Conservation (phyloP, 2,329 filamentous ascomycete species). For the Arachnomyces sp. region DNA sequence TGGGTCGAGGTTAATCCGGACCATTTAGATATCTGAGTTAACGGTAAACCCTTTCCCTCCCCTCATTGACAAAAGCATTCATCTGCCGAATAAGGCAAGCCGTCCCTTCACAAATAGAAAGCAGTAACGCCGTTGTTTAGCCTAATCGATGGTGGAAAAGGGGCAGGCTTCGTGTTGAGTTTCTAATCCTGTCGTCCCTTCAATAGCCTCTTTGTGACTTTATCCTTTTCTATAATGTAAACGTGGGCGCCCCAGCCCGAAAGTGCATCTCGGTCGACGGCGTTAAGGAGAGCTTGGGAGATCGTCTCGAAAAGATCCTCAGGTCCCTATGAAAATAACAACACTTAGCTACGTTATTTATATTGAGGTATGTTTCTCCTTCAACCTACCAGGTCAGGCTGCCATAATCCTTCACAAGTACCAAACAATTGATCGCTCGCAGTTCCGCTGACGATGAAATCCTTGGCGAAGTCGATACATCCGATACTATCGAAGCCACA, state of each 20-base stretch:
- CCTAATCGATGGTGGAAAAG: too few relatives aligned
- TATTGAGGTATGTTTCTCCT: too few relatives aligned
- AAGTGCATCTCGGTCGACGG: conserved; percentile 90
- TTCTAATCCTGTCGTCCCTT: conserved; percentile 90
- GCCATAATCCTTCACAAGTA: conserved; percentile 97
- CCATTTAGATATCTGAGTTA: too few relatives aligned
- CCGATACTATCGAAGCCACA: conserved; percentile 99
- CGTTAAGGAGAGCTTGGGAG: conserved; percentile 89
- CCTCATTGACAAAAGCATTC: too few relatives aligned
- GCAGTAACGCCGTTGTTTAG: too few relatives aligned
- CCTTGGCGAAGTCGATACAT: conserved; percentile 98
- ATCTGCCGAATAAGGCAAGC: too few relatives aligned
- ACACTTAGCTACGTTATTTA: neutral
- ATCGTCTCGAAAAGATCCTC: conserved; percentile 98
- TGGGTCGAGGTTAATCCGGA: too few relatives aligned
- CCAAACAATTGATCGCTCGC: conserved; percentile 97
- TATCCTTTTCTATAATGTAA: conserved; percentile 99
- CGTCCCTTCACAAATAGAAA: too few relatives aligned
- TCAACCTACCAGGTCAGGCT: conserved; percentile 77
- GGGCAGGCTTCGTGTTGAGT: too few relatives aligned
- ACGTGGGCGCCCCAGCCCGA: conserved; percentile 98
- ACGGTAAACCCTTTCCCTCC: too few relatives aligned
- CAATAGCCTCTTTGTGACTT: conserved; percentile 96
- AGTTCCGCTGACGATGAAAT: conserved; percentile 96
- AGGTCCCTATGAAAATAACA: conserved; percentile 51